Evolutionary conservation across 139 green algal genomes (phyloP), one percentile per base, ranked within the genome.

Genomic region (Micractinium sp.): DNA sequence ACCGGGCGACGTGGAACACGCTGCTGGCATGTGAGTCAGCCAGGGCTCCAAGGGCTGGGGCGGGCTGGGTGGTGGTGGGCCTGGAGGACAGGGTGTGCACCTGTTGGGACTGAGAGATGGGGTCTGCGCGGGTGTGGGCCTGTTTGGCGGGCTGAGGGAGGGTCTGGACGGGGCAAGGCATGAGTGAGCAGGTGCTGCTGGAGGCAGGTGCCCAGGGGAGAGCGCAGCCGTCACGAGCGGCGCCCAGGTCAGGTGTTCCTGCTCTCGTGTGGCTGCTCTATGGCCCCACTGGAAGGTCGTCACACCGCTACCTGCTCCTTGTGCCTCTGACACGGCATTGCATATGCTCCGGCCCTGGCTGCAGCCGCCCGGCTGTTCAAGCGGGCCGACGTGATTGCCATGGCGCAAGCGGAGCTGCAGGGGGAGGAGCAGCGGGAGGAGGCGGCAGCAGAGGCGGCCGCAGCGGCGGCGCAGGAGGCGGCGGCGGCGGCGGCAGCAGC

Each of bases 1-100:
- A 90, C 71, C 38, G 53, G 0, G 88, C 79, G 19, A 84, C 66
- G 35, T 90, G 88, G 88, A 84, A 38, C 71, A 90, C 88, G 35
- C 71, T 90, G 69, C 73, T 87, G 25, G 56, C 71, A 1, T 85
- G 80, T 69, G 88, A 27, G 69, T 56, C 41, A 20, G 25, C 13
- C 14, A 38, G 60, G 60, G 76, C 1, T 33, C 7, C n/a, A 19
- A 71, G 53, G 35, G 47, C 36, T 35, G 61, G 29, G 86, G 53
- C 0, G 31, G 25, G 25, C 23, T 27, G 86, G n/a, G 60, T 77
- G 41, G 60, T n/a, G 19, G 7, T 47, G 15, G 16, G 19, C 36
- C 7, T 66, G 39, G 38, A 61, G 22, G 12, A 36, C 2, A 71
- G 20, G 63, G 12, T 71, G 9, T 56, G 47, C 47, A 5, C 47